Evolutionary conservation across 257 asterid genomes (phyloP).

Genomic region (Solanum etuberosum): DNA sequence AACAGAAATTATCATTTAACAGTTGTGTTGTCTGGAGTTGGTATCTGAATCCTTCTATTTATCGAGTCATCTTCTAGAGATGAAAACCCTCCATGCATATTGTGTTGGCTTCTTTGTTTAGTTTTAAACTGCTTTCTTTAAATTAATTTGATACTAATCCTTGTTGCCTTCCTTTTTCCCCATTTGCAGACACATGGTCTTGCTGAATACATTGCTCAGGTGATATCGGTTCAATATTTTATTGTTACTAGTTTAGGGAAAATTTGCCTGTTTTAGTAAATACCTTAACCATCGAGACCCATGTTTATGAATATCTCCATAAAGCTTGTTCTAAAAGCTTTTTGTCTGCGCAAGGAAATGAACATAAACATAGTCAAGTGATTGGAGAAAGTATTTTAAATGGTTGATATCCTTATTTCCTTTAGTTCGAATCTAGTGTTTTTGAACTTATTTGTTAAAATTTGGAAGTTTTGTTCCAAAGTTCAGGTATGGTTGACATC

Average conservation of each 20-base stretch:
- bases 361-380: background rate
- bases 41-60: background rate
- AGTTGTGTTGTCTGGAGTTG: background rate
- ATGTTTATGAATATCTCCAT: background rate
- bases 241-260: background rate
- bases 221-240: conserved; percentile 14
- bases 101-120: background rate
- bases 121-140: background rate
- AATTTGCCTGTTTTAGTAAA: background rate
- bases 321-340: background rate
- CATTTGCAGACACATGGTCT: conserved; percentile 73
- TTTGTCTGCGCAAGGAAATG: background rate
- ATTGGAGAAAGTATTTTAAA: background rate
- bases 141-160: background rate
- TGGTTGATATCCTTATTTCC: background rate
- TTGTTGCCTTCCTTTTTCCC: background rate
- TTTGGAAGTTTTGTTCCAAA: background rate
- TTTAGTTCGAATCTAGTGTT: background rate
- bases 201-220: conserved; percentile 98
- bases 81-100: background rate
- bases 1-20: background rate
- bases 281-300: background rate
- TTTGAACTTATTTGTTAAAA: background rate
- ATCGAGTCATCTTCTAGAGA: background rate
- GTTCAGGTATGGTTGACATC: background rate